Evolutionary conservation across 2,329 filamentous ascomycete genomes (phyloP), one percentile per base, ranked within the genome.

Genomic region (Stagonosporopsis vannaccii): DNA sequence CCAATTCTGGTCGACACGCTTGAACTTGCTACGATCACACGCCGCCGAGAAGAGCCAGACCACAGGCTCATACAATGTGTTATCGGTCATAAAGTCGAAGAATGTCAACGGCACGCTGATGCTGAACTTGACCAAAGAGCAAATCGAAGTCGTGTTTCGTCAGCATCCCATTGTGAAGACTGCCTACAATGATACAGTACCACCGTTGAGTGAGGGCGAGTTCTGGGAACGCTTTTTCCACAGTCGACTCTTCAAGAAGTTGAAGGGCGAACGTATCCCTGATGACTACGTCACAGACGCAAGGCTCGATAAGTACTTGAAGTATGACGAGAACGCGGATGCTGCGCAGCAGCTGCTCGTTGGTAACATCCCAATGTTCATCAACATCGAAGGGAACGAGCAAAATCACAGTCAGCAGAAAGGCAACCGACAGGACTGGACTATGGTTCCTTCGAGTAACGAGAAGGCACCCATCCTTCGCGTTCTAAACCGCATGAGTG

Each of bases 221-320:
- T 99, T 99, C 73, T 99, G 94, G 93, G 90, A 90, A 6, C 85
- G 91, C 13, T 99, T 99, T 78, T 98, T 99, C 74, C 86, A 93
- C 59, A 97, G 92, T 75, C 86, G 90, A 53, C 80, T 99, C 8
- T 92, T 92, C 63, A 97, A 97, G 78, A 94, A 92, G 71, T 80
- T 99, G 52, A 91, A 93, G 54, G 95, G 96, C 33, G 92, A 98
- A 77, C 90, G 91, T 48, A 87, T 96, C 40, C 86, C 86, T 0
- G 91, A 94, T 8, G 84, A 84, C 4, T 94, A 97, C 73, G 81
- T 87, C 15, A 85, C 85, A 8, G 92, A 98, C 75, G 82, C 86
- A 17, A 81, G 95, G 8, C 88, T 98, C 59, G 95, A 98, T 76
- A 89, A 89, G 63, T 97, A 97, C 73, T 84, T 97, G 22, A 87